phyloP scores from a whole-genome alignment of 192 early-diverging fungal genomes.

The Podila epigama region DNA sequence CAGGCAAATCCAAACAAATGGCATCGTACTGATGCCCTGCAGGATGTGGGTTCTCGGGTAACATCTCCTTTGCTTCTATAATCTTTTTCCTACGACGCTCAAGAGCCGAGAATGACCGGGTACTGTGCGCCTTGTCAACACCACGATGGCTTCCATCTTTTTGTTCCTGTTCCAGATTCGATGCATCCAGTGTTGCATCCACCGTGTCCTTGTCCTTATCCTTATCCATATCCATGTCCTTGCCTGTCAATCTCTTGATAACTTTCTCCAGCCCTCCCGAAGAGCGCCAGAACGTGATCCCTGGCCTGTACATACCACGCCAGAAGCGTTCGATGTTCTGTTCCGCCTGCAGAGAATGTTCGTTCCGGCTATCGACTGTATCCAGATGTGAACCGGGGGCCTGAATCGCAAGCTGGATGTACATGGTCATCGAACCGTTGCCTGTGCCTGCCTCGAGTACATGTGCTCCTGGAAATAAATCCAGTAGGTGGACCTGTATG shows the following conservation, averaged over 20 bases:
- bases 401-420: constrained; percentile 63
- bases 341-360: constrained; percentile 55
- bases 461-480: constrained; percentile 59
- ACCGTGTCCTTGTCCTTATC: neutral
- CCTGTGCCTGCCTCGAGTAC: constrained; percentile 76
- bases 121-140: no score
- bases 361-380: constrained; percentile 61
- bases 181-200: neutral
- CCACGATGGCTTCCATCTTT: constrained; percentile 13
- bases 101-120: constrained; percentile 7
- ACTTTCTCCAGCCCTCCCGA: constrained; percentile 26
- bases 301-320: constrained; percentile 54
- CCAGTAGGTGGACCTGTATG: constrained; percentile 54
- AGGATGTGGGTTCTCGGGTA: constrained; percentile 32
- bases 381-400: constrained; percentile 47
- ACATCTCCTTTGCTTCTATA: constrained; percentile 3
- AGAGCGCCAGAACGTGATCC: constrained; percentile 54
- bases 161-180: neutral
- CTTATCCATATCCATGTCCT: neutral
- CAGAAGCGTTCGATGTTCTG: constrained; percentile 55
- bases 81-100: constrained; percentile 12
- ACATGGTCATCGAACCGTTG: constrained; percentile 68
- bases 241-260: constrained; percentile 15
- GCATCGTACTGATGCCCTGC: constrained; percentile 55
- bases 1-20: constrained; percentile 59